Conservation (phyloP, 768 basidiomycete species). For the Termitomyces heimii region DNA sequence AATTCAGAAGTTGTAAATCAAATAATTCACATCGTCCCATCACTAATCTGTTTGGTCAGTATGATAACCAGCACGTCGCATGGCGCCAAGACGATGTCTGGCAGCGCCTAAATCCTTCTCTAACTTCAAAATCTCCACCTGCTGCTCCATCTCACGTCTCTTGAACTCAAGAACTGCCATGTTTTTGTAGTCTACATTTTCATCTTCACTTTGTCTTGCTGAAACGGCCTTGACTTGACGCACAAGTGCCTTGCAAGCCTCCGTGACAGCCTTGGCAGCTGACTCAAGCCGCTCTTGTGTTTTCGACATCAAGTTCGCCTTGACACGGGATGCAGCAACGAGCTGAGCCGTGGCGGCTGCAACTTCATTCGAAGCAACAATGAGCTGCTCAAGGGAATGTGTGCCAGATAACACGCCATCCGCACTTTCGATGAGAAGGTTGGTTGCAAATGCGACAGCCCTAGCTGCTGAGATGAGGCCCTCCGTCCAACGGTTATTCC, state of each 20-base stretch:
- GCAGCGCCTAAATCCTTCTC: slow-evolving; percentile 94
- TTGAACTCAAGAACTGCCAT: slow-evolving; percentile 97
- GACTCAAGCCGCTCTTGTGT: slow-evolving; percentile 95
- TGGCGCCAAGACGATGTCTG: slow-evolving; percentile 72
- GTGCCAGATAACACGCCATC: slow-evolving; percentile 97
- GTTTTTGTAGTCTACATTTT: slow-evolving; percentile 83
- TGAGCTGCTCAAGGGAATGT: slow-evolving; percentile 96
- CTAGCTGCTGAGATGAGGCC: slow-evolving; percentile 98
- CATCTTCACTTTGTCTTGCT: slow-evolving; percentile 71
- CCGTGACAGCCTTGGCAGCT: slow-evolving; percentile 96
- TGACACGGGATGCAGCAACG: slow-evolving; percentile 96
- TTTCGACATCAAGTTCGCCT: slow-evolving; percentile 97
- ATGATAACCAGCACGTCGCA: slow-evolving; percentile 88
- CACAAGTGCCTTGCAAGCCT: slow-evolving; percentile 95
- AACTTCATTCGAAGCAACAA: slow-evolving; percentile 99
- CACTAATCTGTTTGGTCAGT: slow-evolving; percentile 71
- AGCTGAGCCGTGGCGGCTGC: slow-evolving; percentile 96
- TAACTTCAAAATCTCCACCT: slow-evolving; percentile 94
- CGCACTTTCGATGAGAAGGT: slow-evolving; percentile 91
- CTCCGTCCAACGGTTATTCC: slow-evolving; percentile 99
- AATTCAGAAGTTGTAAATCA: slow-evolving; percentile 7
- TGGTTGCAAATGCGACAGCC: slow-evolving; percentile 95
- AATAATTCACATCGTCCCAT: slow-evolving; percentile 7
- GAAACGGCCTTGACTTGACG: slow-evolving; percentile 94
- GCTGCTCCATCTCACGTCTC: slow-evolving; percentile 97